Conservation (phyloP, 2,329 filamentous ascomycete species). For the Tolypocladium pustulatum region DNA sequence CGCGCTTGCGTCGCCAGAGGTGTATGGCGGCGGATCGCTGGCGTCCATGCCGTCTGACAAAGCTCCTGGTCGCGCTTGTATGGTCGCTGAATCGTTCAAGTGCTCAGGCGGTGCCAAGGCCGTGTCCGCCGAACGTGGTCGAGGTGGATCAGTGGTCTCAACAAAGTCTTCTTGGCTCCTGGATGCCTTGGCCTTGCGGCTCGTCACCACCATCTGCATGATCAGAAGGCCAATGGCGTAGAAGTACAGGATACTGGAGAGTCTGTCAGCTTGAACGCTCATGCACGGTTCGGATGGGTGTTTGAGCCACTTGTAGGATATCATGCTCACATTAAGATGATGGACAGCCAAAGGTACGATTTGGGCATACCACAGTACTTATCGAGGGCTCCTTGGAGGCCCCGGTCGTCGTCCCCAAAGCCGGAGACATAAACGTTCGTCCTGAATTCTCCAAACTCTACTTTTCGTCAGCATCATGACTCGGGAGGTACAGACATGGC, state of each 20-base stretch:
- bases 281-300: neutral
- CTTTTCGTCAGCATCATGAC: neutral
- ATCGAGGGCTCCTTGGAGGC: neutral
- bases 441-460: neutral
- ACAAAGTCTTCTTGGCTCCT: neutral
- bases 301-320: neutral
- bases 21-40: neutral
- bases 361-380: neutral
- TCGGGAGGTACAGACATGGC: neutral
- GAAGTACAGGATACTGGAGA: neutral
- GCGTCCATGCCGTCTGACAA: neutral
- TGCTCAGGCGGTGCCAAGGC: neutral
- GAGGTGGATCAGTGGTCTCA: neutral
- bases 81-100: neutral
- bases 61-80: neutral
- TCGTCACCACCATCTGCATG: neutral
- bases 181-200: neutral
- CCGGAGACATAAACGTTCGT: neutral
- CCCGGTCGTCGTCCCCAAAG: neutral
- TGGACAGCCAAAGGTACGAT: neutral
- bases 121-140: neutral
- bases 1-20: too few species aligned
- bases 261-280: neutral
- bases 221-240: neutral
- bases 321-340: neutral